phyloP scores from a whole-genome alignment of 805 yeast species.

The Metschnikowia lunata region DNA sequence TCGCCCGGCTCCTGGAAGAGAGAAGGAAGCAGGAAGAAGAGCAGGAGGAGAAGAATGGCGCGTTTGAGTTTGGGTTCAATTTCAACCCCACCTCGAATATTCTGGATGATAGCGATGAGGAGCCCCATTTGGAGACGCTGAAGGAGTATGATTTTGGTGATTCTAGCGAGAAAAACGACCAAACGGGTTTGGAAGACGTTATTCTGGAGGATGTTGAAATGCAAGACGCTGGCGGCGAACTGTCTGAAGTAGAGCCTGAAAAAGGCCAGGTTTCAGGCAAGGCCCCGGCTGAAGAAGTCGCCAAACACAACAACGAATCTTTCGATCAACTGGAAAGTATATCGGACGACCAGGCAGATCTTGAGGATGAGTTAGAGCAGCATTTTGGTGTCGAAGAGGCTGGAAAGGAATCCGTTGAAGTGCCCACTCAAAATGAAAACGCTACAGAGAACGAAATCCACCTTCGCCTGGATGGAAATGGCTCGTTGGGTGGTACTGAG shows the following conservation, averaged over 20 bases:
- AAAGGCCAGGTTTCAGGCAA: constrained; percentile 3
- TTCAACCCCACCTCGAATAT: constrained; percentile 22
- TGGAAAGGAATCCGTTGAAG: not conserved
- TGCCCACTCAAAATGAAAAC: not conserved
- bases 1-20: constrained; percentile 17
- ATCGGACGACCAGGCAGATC: not conserved
- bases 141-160: constrained; percentile 11
- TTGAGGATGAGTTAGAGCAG: constrained; percentile 3
- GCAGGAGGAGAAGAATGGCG: constrained; percentile 28
- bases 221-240: not conserved
- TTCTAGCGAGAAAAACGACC: not conserved
- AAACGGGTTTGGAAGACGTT: not conserved
- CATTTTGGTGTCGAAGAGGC: constrained; percentile 2
- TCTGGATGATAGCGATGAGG: constrained; percentile 18
- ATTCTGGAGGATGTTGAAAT: not conserved
- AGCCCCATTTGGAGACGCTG: constrained; percentile 1
- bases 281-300: constrained; percentile 2
- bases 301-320: too few relatives aligned
- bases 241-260: not conserved
- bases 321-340: not conserved
- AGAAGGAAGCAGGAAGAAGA: constrained; percentile 25
- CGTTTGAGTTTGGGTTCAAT: constrained; percentile 30
- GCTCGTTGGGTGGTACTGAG: too few relatives aligned
- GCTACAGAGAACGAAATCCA: too few relatives aligned
- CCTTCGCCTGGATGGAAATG: too few relatives aligned